phyloP scores from a whole-genome alignment of 2,329 filamentous ascomycete genomes.

The Eutypella sp. region DNA sequence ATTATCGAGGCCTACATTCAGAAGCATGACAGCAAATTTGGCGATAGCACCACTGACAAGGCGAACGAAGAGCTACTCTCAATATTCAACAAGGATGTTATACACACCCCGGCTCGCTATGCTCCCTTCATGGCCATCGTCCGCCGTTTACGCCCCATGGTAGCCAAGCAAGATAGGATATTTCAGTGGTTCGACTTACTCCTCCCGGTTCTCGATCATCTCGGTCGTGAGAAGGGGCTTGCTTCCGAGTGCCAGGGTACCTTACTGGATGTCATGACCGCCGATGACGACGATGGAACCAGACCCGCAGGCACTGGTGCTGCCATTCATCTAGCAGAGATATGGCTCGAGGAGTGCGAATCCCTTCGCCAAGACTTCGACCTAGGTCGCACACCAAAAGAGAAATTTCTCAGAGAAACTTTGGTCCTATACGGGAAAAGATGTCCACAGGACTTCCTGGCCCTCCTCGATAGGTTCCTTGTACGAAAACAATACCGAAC shows the following conservation, averaged over 20 bases:
- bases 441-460: slow-evolving; percentile 64
- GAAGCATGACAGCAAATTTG: slow-evolving; percentile 58
- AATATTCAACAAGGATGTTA: slow-evolving; percentile 62
- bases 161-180: slow-evolving; percentile 58
- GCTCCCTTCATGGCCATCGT: slow-evolving; percentile 66
- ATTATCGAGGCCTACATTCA: slow-evolving; percentile 64
- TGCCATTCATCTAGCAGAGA: slow-evolving; percentile 34
- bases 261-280: slow-evolving; percentile 58
- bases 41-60: slow-evolving; percentile 64
- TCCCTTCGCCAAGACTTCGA: slow-evolving; percentile 30
- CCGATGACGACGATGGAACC: slow-evolving; percentile 54
- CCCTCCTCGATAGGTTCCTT: slow-evolving; percentile 60
- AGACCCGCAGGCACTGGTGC: slow-evolving; percentile 35
- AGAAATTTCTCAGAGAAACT: slow-evolving; percentile 46
- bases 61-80: slow-evolving; percentile 67
- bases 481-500: slow-evolving; percentile 59
- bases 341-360: slow-evolving; percentile 50
- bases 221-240: slow-evolving; percentile 58
- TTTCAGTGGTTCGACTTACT: slow-evolving; percentile 69
- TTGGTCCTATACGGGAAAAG: slow-evolving; percentile 61
- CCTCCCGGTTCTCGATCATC: slow-evolving; percentile 48
- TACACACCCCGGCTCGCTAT: slow-evolving; percentile 49
- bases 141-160: slow-evolving; percentile 56
- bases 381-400: slow-evolving; percentile 37
- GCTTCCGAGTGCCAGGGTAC: slow-evolving; percentile 61